Evolutionary conservation across 495 filamentous ascomycete genomes (phyloP).

Genomic region (Penicillium parvum): DNA sequence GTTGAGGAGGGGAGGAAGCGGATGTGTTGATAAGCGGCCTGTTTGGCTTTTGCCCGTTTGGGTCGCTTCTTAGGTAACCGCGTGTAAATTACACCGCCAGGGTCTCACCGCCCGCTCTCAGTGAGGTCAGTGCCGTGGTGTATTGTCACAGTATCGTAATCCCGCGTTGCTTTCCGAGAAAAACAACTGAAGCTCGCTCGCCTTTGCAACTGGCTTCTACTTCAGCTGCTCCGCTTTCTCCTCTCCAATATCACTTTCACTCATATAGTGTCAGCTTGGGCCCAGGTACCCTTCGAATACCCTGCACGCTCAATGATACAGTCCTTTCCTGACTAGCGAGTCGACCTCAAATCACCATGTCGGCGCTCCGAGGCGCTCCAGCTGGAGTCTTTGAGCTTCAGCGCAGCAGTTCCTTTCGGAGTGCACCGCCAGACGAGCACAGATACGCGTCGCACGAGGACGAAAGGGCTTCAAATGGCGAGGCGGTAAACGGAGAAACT

Average conservation of each 20-base stretch:
- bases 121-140: not conserved
- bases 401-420: conserved; percentile 12
- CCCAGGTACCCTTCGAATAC: not conserved
- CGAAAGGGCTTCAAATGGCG: conserved; percentile 24
- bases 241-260: not conserved
- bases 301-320: not conserved
- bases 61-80: conserved; percentile 8
- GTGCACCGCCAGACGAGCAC: conserved; percentile 4
- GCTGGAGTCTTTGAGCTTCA: conserved; percentile 25
- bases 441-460: conserved; percentile 29
- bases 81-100: conserved; percentile 8
- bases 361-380: conserved; percentile 22
- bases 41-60: conserved; percentile 32
- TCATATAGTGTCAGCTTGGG: not conserved
- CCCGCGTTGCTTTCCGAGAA: conserved; percentile 12
- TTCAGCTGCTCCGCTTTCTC: not conserved
- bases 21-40: conserved; percentile 24
- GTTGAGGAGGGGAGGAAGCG: conserved; percentile 13
- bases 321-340: not conserved
- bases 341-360: conserved; percentile 20
- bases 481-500: conserved; percentile 12
- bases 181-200: conserved; percentile 13
- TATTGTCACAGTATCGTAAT: conserved; percentile 7
- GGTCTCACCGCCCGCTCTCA: not conserved
- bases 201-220: not conserved